A percentile compares a stretch with the other conserved stretches of the same genome.
phyloP scores from a whole-genome alignment of 169 alveolate species.

The Plasmodium inui region DNA sequence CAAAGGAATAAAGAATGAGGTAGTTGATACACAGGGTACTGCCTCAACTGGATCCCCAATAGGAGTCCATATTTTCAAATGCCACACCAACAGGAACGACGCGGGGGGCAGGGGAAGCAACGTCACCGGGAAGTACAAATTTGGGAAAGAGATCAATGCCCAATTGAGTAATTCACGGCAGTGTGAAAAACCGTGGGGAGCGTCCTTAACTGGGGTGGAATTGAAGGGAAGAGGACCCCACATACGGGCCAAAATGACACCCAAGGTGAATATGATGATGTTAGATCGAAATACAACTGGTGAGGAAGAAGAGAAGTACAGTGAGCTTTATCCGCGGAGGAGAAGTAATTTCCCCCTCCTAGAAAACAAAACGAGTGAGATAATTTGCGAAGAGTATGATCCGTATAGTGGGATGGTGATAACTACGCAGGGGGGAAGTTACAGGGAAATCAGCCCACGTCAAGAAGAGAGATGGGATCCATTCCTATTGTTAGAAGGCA shows the following conservation, averaged over 20 bases:
- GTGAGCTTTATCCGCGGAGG: not conserved
- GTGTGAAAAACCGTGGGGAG: not conserved
- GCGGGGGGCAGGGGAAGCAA: not conserved
- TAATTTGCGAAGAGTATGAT: not conserved
- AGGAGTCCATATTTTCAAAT: not conserved
- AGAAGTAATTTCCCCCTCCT: not conserved
- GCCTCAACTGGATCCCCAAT: not conserved
- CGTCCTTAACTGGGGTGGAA: not conserved
- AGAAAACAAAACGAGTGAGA: not conserved
- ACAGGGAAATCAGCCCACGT: not conserved
- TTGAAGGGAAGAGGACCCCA: not conserved
- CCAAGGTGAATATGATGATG: not conserved
- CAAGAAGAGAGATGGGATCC: not conserved
- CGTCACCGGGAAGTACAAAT: not conserved
- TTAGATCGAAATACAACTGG: not conserved
- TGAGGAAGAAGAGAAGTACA: not conserved
- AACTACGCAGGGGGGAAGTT: not conserved
- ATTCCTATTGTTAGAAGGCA: not conserved
- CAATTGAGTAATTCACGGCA: not conserved
- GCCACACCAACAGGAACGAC: not conserved
- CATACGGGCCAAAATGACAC: not conserved
- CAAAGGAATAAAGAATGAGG: not conserved
- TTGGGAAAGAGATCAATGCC: not conserved
- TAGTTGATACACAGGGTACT: not conserved
- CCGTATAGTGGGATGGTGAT: not conserved